phyloP scores from a whole-genome alignment of 768 basidiomycete genomes.

The Paxillus involutus region DNA sequence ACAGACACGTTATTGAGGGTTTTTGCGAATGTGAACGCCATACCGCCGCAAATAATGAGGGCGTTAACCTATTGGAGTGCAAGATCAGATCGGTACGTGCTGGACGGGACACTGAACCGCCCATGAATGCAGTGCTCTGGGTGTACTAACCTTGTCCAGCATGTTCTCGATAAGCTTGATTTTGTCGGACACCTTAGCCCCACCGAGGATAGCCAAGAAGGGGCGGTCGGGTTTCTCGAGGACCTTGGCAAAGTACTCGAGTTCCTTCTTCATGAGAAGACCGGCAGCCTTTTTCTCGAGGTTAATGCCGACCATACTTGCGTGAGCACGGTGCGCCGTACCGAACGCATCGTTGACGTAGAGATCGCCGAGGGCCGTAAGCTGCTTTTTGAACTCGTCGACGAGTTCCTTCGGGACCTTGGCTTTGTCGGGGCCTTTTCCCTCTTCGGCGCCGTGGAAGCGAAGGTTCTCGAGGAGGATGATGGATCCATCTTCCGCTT shows the following conservation, averaged over 20 bases:
- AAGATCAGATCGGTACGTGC: neutral
- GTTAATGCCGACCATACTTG: slow-evolving; percentile 97
- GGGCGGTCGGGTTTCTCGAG: slow-evolving; percentile 92
- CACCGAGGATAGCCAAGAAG: slow-evolving; percentile 97
- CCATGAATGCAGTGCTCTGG: neutral
- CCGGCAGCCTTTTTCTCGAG: slow-evolving; percentile 91
- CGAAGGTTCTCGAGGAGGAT: slow-evolving; percentile 97
- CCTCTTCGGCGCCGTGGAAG: slow-evolving; percentile 99
- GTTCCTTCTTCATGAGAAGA: slow-evolving; percentile 97
- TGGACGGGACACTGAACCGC: neutral
- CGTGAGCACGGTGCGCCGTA: slow-evolving; percentile 97
- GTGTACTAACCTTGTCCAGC: slow-evolving; percentile 77
- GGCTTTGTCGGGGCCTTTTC: slow-evolving; percentile 94
- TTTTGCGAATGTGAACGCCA: slow-evolving; percentile 99
- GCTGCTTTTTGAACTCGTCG: slow-evolving; percentile 78
- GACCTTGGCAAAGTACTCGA: slow-evolving; percentile 98
- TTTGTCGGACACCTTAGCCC: slow-evolving; percentile 99
- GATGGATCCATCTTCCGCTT: slow-evolving; percentile 59
- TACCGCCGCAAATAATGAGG: slow-evolving; percentile 95
- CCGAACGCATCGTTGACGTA: slow-evolving; percentile 99
- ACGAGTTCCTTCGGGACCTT: slow-evolving; percentile 88
- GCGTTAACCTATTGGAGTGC: slow-evolving; percentile 70
- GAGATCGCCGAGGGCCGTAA: slow-evolving; percentile 92
- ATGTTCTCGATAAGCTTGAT: slow-evolving; percentile 99
- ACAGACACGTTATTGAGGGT: slow-evolving; percentile 78